Percentiles rank a stretch among this genome's conserved stretches.
Evolutionary conservation across 2,329 filamentous ascomycete genomes (phyloP).

Genomic region (Fusarium aywerte): DNA sequence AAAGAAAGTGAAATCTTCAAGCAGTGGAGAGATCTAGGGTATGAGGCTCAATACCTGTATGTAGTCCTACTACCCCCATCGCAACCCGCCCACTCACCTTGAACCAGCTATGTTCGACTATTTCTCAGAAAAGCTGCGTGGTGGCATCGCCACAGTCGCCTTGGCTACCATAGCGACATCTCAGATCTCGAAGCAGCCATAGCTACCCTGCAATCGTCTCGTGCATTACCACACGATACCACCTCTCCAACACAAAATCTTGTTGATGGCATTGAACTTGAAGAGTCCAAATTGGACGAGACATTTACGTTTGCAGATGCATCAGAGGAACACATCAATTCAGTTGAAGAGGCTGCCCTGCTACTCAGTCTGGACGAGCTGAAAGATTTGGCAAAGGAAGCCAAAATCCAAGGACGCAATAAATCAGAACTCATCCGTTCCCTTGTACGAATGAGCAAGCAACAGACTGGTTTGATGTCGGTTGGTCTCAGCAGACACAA

Average conservation of each 20-base stretch:
- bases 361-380: constrained; percentile 89
- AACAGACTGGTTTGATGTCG: constrained; percentile 80
- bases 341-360: constrained; percentile 83
- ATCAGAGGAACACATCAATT: constrained; percentile 77
- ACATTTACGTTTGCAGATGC: constrained; percentile 83
- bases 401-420: constrained; percentile 86
- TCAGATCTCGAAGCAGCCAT: constrained; percentile 76
- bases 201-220: constrained; percentile 67
- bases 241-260: constrained; percentile 26
- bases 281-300: constrained; percentile 60
- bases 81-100: constrained; percentile 16
- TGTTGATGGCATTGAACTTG: constrained; percentile 51
- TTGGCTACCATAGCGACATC: constrained; percentile 87
- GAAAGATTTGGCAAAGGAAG: constrained; percentile 84
- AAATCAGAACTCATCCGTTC: constrained; percentile 82
- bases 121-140: constrained; percentile 91
- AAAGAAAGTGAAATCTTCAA: constrained; percentile 81
- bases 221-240: constrained; percentile 62
- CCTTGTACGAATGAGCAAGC: constrained; percentile 77
- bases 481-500: constrained; percentile 73
- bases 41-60: constrained; percentile 91
- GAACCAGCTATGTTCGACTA: constrained; percentile 81
- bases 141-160: constrained; percentile 84
- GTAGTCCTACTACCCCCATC: constrained; percentile 45
- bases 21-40: constrained; percentile 77